Base-by-base conservation (phyloP, 2,329 filamentous ascomycete genomes). In the Pseudogymnoascus sp. region DNA sequence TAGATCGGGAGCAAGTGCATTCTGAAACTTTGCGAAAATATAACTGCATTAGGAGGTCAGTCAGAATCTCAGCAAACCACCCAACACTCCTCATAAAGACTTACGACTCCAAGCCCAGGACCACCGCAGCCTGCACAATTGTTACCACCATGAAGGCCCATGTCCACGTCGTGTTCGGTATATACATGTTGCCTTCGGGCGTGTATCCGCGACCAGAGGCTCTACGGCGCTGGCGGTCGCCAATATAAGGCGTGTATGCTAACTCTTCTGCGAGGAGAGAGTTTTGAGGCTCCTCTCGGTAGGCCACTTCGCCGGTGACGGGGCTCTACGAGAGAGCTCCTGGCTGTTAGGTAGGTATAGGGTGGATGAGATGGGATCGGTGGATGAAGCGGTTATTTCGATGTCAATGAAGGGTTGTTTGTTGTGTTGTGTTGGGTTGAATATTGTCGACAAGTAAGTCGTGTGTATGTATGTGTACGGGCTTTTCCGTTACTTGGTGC, bases 21-120 rank as follows among this genome's bases (percentile, higher is more conserved):
- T 77, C 75, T 97, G 91, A 76, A 97, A 97, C 70, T 86, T 86
- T 67, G 84, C 92, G 73, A 97, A 99, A 59, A 96, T 86, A 76
- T 95, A 99, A 71, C 91, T 96, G 71, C 49, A 56, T 34, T 56
- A 9, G 16, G 21, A 56, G n/a, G 49, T 56, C 49, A 56, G 49
- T 56, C 49, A 56, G 28, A 34, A 7, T 3, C 49, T 21, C 28
- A 14, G 49, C 28, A 36, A 11, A 21, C 9, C 28, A 28, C 6
- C 4, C 11, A 56, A 14, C 49, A 56, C 49, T 56, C 28, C 9
- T 34, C n/a, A 11, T 9, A 28, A 34, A 56, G 36, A 81, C 90
- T 74, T 83, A 96, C 91, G 89, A 85, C 81, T 99, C 93, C 68
- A 97, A 88, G 23, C 83, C 88, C 68, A 97, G 82, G 66, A 90